Base-by-base conservation (phyloP, 768 basidiomycete genomes). In the Mycena pura region DNA sequence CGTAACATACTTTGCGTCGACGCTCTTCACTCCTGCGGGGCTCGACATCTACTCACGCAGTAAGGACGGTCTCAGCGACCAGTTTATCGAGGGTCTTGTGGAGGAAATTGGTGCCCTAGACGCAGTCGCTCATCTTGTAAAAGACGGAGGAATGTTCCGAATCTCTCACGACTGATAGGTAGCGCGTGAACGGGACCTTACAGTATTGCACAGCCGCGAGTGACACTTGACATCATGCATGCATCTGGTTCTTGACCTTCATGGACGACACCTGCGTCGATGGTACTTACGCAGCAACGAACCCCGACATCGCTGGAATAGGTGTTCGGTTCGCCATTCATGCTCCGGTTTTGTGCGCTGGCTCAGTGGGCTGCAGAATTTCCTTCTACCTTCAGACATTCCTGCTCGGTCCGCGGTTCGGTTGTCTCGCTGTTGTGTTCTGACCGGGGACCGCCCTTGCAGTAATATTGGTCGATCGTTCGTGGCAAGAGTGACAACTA, bases 391-490 rank as follows among this genome's bases (percentile, higher is more conserved):
- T 72, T 21, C 74, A 75, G 52, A 70, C 64, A 22, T 73, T 73
- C 45, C 53, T 75, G 28, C 62, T 72, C 14, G 69, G 71, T 69
- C 17, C 5, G 63, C 24, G 15, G 22, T 29, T 8, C 7, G 29
- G 32, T n/a, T 3, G 6, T 19, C 34, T 54, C 5, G 17, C 24
- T 6, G 13, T 24, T 22, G 48, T 70, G 63, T 74, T 75, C 60
- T 74, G 72, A 64, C 68, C 70, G 10, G 70, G 72, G 53, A 67
- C 68, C 2, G 63, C 71, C 52, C 64, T 39, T 48, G 9, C 55
- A 78, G 78, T 78, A n/a, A 67, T 76, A 21, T 71, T 80, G 28
- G 79, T 78, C 19, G 75, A 80, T 61, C 73, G 79, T 32, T 78
- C 78, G 15, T 77, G 76, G 76, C 68, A 72, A 62, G 76, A 74